Base-by-base conservation (phyloP, 192 early-diverging fungal genomes). In the Spizellomyces punctatus region DNA sequence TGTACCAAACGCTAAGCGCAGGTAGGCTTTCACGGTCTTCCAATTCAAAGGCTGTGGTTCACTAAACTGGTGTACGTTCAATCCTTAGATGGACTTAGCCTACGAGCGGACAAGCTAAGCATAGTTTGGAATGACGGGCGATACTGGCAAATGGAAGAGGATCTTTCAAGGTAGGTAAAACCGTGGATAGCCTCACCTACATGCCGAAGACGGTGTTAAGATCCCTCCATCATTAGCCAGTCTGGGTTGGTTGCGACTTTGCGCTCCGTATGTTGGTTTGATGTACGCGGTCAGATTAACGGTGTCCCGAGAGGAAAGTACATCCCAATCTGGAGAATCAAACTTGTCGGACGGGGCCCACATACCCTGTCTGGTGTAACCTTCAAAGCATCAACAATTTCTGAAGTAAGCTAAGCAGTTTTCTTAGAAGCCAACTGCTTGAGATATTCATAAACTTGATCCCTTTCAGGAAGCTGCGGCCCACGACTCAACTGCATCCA, bases 271-370 rank as follows among this genome's bases (percentile, higher is more conserved):
- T 64, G 50, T 52, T 75, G 65, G 65, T 75, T 68, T 19, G 73
- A 75, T 45, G 66, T 69, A 6, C 66, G 73, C 21, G 19, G 36
- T 4, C 17, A 21, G 17, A 55, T 69, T 8, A 10, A 17, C 17
- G 73, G 73, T 16, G 66, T 75, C 16, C 73, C 73, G 10, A 54
- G 66, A 7, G 73, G 73, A 21, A 21, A 54, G 21, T 75, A 75
- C 50, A 44, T 19, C 22, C 73, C 73, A 10, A 69, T 65, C 17
- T 75, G 56, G 57, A 63, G 72, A 5, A 10, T 74, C 52, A 45
- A 56, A 36, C 36, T 74, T 48, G 22, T 60, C 16, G 64, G 47
- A 16, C 44, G 59, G 6, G 14, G 36, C 21, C 14, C 59, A 42
- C 17, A 61, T 16, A 41, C 14, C 5, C 14, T 27, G 16, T 36